Base-by-base conservation (phyloP, 176 grass and related monocot species). In the Carex pumila region DNA sequence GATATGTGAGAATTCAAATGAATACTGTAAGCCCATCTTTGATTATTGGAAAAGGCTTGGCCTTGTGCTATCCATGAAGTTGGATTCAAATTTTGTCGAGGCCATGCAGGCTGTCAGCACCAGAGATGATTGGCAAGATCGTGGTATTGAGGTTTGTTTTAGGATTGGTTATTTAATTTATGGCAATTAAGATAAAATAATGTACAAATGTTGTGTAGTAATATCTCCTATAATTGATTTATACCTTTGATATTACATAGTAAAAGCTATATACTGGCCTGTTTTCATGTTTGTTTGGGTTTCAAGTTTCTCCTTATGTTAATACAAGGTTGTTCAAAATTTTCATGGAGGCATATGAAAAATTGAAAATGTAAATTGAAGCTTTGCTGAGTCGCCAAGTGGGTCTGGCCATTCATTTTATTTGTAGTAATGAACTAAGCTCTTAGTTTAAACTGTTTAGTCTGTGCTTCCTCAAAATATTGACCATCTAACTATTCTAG, bases 1-100 rank as follows among this genome's bases (percentile, higher is more conserved):
- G 94, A 90, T 97, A 68, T 94, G 89, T 94, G 94, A 97, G 79
- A 97, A 87, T 81, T 65, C 80, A 3, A 83, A 91, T 72, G 88
- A 90, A 58, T 87, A 86, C 63, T 97, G 84, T 73, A 90, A 61
- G 62, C 91, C 94, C 2, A 94, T 97, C 78, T 97, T 93, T 76
- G 89, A 97, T 70, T 97, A 94, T 61, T 97, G 94, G 94, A 97
- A 94, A 68, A 97, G 85, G 30, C 74, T 93, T 50, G 91, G 91
- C 71, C 88, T 97, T 79, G 91, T 94, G 1, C 87, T 92, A 86
- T 88, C 83, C 85, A 87, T 86, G 50, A 7, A 91, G 14, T 85
- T 97, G 71, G 89, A 94, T 86, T 70, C 89, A 74, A 87, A 83
- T 43, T 75, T 97, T 15, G 79, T 90, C 31, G 77, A 92, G 81